These are phyloP conservation scores for Cercospora sp. DNA, from an alignment of 2,329 filamentous ascomycete genomes.

Conservation along the genomic window DNA sequence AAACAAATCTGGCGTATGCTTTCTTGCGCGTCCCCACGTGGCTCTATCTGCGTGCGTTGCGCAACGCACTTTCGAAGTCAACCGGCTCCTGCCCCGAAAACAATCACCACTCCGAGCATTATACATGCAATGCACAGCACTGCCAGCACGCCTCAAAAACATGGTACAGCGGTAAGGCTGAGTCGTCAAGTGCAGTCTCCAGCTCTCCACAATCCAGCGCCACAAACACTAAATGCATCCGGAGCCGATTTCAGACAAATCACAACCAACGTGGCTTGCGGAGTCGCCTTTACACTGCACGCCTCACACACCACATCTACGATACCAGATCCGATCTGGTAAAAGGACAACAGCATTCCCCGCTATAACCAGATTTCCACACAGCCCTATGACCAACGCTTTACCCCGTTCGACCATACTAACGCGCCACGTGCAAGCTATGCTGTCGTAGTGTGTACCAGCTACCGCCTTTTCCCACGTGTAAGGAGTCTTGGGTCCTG, in stretches of 20 bases:
- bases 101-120: neutral
- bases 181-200: conserved; percentile 5
- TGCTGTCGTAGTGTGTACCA: conserved; percentile 1
- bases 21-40: neutral
- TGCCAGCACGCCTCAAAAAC: neutral
- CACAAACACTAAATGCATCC: neutral
- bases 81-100: neutral
- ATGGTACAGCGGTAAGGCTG: conserved; percentile 15
- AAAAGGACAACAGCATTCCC: neutral
- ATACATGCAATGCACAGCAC: conserved; percentile 10
- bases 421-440: conserved; percentile 9
- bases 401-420: neutral
- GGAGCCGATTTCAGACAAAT: conserved; percentile 10
- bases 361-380: neutral
- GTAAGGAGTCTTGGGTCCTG: neutral
- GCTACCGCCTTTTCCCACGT: conserved; percentile 3
- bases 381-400: conserved; percentile 14
- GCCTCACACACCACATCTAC: conserved; percentile 10
- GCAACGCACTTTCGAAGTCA: neutral
- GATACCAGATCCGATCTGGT: conserved; percentile 10
- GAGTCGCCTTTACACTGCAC: conserved; percentile 15
- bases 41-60: neutral
- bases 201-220: conserved; percentile 9
- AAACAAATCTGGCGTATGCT: neutral
- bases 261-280: conserved; percentile 14